These are phyloP conservation scores for Serendipita vermifera DNA, from an alignment of 768 basidiomycete species.

Conservation along the genomic window DNA sequence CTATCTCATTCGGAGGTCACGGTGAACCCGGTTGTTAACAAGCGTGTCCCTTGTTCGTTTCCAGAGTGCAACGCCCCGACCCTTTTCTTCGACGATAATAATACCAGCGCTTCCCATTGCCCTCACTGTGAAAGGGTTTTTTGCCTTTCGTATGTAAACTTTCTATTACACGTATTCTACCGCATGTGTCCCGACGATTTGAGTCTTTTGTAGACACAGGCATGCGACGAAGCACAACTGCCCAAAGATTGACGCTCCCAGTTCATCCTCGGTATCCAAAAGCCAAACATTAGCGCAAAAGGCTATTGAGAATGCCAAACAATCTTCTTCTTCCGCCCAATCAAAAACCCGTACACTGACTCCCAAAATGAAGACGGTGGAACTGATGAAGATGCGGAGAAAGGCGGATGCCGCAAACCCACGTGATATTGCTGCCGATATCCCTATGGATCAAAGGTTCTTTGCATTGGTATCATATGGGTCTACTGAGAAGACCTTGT, in stretches of 20 bases:
- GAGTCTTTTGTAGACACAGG: not conserved
- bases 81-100: not conserved
- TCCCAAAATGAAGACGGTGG: conserved; percentile 42
- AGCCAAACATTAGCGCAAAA: not conserved
- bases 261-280: not conserved
- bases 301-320: not conserved
- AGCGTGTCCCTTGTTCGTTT: not conserved
- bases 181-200: too few species aligned
- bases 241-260: too few species aligned
- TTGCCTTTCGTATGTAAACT: too few species aligned
- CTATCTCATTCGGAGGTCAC: too few species aligned
- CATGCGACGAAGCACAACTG: not conserved
- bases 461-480: conserved; percentile 37
- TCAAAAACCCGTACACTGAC: conserved; percentile 39
- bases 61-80: not conserved
- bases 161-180: too few species aligned
- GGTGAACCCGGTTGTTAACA: not conserved
- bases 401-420: conserved; percentile 50
- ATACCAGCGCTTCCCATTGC: too few species aligned
- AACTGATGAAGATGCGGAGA: conserved; percentile 65
- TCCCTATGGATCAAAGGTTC: conserved; percentile 43
- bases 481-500: conserved; percentile 37
- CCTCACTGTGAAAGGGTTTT: too few species aligned
- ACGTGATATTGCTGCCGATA: conserved; percentile 35
- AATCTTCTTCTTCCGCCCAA: conserved; percentile 16